Evolutionary conservation across 306 rosid species (phyloP).

Genomic region (Phaseolus lunatus): DNA sequence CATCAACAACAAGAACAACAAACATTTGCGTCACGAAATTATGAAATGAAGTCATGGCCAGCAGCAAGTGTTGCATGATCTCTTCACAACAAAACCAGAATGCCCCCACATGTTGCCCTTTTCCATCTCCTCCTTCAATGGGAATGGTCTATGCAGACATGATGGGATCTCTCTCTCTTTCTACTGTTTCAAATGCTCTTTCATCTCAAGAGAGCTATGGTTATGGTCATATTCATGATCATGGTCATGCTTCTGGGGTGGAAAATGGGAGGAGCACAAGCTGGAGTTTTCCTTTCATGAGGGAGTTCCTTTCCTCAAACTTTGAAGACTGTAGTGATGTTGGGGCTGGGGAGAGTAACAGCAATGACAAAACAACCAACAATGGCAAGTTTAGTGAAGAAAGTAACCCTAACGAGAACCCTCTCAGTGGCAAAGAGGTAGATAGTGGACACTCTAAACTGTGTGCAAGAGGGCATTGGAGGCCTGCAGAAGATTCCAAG

Average conservation of each 20-base stretch:
- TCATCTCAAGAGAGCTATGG: constrained; percentile 50
- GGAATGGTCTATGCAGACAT: constrained; percentile 61
- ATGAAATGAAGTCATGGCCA: constrained; percentile 60
- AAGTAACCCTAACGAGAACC: constrained; percentile 52
- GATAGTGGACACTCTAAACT: constrained; percentile 74
- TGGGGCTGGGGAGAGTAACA: constrained; percentile 34
- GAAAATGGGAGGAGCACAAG: constrained; percentile 48
- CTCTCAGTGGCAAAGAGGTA: constrained; percentile 50
- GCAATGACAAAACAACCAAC: constrained; percentile 40
- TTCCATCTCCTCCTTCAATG: constrained; percentile 50
- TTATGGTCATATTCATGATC: background rate
- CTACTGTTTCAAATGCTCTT: constrained; percentile 49
- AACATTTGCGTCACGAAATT: constrained; percentile 37
- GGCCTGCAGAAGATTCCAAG: constrained; percentile 95
- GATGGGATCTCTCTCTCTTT: constrained; percentile 71
- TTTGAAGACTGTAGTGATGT: constrained; percentile 56
- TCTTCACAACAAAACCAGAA: constrained; percentile 51
- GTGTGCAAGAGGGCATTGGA: constrained; percentile 97
- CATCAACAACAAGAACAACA: background rate
- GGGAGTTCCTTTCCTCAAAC: constrained; percentile 53
- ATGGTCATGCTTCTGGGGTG: constrained; percentile 10
- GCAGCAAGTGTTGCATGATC: constrained; percentile 43
- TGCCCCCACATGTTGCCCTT: constrained; percentile 38
- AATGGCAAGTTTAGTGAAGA: constrained; percentile 26
- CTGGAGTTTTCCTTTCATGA: constrained; percentile 61